A percentile compares a stretch with the other conserved stretches of the same genome.
Conservation (phyloP, 345 rosid species). For the Euphorbia lathyris region DNA sequence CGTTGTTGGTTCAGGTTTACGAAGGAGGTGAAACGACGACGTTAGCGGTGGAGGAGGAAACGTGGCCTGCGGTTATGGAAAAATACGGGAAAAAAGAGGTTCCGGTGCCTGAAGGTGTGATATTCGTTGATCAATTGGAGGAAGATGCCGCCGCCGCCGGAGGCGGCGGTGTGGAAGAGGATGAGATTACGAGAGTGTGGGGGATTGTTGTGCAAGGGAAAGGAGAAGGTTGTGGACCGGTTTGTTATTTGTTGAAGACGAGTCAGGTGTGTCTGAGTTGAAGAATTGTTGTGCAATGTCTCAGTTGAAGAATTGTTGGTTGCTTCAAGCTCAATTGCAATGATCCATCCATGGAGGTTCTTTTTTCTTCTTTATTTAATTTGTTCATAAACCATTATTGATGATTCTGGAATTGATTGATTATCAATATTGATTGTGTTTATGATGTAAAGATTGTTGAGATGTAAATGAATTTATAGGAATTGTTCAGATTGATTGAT, state of each 20-base stretch:
- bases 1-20: slow-evolving; percentile 62
- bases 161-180: too few species aligned
- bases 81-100: slow-evolving; percentile 51
- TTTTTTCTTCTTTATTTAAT: too few species aligned
- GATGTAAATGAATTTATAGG: too few species aligned
- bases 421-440: too few species aligned
- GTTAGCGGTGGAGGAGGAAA: slow-evolving; percentile 35
- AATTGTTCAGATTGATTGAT: too few species aligned
- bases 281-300: slow-evolving; percentile 43
- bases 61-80: slow-evolving; percentile 42
- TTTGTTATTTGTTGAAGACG: slow-evolving; percentile 68
- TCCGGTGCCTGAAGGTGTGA: slow-evolving; percentile 66
- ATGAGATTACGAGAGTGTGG: background rate
- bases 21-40: slow-evolving; percentile 25
- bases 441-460: too few species aligned
- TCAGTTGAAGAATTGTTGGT: slow-evolving; percentile 68
- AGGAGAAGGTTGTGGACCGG: slow-evolving; percentile 47
- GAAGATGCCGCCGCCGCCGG: too few species aligned
- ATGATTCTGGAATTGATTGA: too few species aligned
- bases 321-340: slow-evolving; percentile 21
- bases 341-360: too few species aligned
- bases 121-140: slow-evolving; percentile 59
- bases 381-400: too few species aligned
- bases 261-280: slow-evolving; percentile 38
- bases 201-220: slow-evolving; percentile 73